A percentile compares a stretch with the other conserved stretches of the same genome.
These are phyloP conservation scores for Xenosphaeropsis pyriputrescens DNA, from an alignment of 2,329 filamentous ascomycete genomes.

Conservation along the genomic window DNA sequence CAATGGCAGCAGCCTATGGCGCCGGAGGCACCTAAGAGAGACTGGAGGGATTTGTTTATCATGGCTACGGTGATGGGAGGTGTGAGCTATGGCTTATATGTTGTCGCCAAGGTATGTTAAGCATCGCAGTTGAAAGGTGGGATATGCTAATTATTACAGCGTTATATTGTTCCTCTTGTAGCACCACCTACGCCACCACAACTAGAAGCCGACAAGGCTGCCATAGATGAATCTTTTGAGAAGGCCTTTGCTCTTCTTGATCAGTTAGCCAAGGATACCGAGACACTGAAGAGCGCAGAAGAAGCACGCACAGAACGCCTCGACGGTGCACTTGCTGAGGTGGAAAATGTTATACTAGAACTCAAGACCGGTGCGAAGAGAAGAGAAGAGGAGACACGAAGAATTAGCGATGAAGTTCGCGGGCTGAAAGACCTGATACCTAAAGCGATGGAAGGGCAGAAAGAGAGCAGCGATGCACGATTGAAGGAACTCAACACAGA, in stretches of 20 bases:
- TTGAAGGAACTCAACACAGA: constrained; percentile 77
- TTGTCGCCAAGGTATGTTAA: constrained; percentile 60
- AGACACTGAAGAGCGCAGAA: constrained; percentile 75
- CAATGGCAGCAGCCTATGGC: constrained; percentile 42
- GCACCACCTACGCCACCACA: constrained; percentile 88
- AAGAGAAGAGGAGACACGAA: constrained; percentile 75
- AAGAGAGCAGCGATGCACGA: constrained; percentile 66
- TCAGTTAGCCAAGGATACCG: constrained; percentile 81
- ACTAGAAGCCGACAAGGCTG: constrained; percentile 84
- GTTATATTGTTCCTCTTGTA: constrained; percentile 83
- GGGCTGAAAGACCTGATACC: constrained; percentile 75
- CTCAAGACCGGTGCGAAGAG: constrained; percentile 70
- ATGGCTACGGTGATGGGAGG: constrained; percentile 93
- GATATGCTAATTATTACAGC: constrained; percentile 31
- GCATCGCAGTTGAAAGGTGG: constrained; percentile 1
- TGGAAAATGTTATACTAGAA: constrained; percentile 70
- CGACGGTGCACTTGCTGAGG: constrained; percentile 66
- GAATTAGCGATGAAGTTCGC: constrained; percentile 75
- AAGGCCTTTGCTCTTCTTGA: constrained; percentile 84
- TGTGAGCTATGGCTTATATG: constrained; percentile 78
- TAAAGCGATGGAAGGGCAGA: constrained; percentile 76
- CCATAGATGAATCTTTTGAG: constrained; percentile 86
- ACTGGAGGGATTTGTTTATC: constrained; percentile 99
- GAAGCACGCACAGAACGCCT: constrained; percentile 69
- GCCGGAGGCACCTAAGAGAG: constrained; percentile 55